Evolutionary conservation across 495 filamentous ascomycete genomes (phyloP).

Genomic region (Aspergillus panamensis): DNA sequence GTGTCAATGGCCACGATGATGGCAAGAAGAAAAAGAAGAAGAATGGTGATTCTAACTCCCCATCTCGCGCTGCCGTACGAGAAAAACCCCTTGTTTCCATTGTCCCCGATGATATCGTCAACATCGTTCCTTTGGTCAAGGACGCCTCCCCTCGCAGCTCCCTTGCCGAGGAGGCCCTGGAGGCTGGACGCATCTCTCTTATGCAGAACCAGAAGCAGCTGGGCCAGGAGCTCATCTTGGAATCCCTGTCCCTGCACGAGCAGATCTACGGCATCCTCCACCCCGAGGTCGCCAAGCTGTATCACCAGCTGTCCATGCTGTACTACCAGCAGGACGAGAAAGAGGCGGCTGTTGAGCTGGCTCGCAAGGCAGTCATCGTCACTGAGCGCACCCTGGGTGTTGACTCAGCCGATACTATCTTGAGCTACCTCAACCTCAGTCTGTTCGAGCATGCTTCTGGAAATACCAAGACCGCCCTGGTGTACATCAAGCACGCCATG

Average conservation of each 20-base stretch:
- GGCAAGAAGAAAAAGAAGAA: constrained; percentile 83
- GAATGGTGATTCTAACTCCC: constrained; percentile 49
- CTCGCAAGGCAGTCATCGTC: constrained; percentile 93
- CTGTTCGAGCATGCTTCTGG: constrained; percentile 91
- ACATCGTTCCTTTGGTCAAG: constrained; percentile 89
- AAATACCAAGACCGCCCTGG: constrained; percentile 78
- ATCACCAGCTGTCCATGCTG: constrained; percentile 89
- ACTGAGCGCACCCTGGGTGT: constrained; percentile 92
- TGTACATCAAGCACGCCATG: constrained; percentile 87
- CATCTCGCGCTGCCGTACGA: constrained; percentile 41
- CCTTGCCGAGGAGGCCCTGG: constrained; percentile 91
- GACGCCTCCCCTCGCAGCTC: constrained; percentile 84
- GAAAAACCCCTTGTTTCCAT: constrained; percentile 56
- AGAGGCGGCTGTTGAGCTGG: constrained; percentile 87
- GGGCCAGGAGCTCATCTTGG: constrained; percentile 90
- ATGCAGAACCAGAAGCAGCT: constrained; percentile 92
- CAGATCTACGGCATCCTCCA: constrained; percentile 99
- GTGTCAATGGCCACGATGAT: constrained; percentile 42
- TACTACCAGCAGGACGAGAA: constrained; percentile 97
- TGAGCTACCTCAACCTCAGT: constrained; percentile 91
- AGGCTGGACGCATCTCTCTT: constrained; percentile 91
- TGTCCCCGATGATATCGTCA: constrained; percentile 78
- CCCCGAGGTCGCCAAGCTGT: constrained; percentile 92
- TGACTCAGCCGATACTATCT: constrained; percentile 88
- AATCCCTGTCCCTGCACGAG: constrained; percentile 93